Base-by-base conservation (phyloP, 1,139 yeast species). In the Pichia sp. region DNA sequence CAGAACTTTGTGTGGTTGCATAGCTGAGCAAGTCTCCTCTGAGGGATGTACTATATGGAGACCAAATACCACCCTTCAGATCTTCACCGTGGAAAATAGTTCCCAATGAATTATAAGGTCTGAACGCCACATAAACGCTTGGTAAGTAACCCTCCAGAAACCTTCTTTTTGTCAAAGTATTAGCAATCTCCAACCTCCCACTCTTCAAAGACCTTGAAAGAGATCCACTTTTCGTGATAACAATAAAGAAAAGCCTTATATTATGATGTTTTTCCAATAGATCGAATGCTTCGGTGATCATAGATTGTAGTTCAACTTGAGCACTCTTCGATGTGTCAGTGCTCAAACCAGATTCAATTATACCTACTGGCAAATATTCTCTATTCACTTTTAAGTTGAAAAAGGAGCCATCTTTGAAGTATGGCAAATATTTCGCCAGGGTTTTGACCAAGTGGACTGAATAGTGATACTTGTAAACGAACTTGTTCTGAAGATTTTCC, bases 181-280 rank as follows among this genome's bases (percentile, higher is more conserved):
- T 91, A 3, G 98, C 97, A 47, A 91, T 83, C 51, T 93, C 98
- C 22, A 81, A 67, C 11, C 94, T 78, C 7, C 96, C 96, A 58
- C 86, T 78, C 51, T 93, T 66, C 55, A 77, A 67, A 19, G 85
- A 81, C 52, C 95, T 73, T 2, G 98, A 96, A 25, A 93, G 66
- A 0, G 88, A 69, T 44, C 85, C 87, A 25, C 86, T 79, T 26
- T 87, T 82, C 2, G 91, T 83, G 4, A 88, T 79, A 42, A 86
- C 55, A 6, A 87, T 80, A 58, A 96, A 87, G 53, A 82, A 84
- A 2, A 88, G 74, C 33, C 94, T 69, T 29, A 91, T 77, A 42
- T 72, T 71, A 55, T 91, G 96, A 26, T 75, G 72, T 37, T 74
- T 74, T 48, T 72, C 74, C 35, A 91, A 61, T 1, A 82, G 72